Conservation (phyloP, 148 eudicot genomes). For the Linanthus parryae region DNA sequence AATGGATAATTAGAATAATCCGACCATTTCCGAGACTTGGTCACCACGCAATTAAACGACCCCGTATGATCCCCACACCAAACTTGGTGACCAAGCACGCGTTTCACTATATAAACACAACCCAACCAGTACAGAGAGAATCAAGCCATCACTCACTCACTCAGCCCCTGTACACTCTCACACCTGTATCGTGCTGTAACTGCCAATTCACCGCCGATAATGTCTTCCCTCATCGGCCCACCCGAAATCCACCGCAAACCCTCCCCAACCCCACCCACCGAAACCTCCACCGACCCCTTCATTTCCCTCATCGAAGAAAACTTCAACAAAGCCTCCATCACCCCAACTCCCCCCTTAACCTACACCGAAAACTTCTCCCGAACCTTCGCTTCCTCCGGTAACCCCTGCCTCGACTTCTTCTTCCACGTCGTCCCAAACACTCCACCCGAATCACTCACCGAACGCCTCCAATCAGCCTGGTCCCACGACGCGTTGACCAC, state of each 20-base stretch:
- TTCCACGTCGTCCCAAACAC: conserved; percentile 15
- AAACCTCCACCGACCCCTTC: conserved; percentile 2
- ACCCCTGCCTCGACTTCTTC: conserved; percentile 14
- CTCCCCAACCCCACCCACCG: background rate
- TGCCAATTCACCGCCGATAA: no score
- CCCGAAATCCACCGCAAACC: conserved; percentile 6
- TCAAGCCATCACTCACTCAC: no score
- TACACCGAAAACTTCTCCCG: conserved; percentile 5
- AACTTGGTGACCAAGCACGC: no score
- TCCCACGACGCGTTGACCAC: conserved; percentile 10
- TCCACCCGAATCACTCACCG: background rate
- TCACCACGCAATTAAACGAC: no score
- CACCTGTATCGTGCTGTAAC: no score
- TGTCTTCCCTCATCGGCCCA: conserved; percentile 3
- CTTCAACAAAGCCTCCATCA: background rate
- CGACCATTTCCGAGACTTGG: no score
- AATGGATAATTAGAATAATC: no score
- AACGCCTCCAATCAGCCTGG: conserved; percentile 8
- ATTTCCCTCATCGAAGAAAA: conserved; percentile 5
- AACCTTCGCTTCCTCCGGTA: conserved; percentile 12
- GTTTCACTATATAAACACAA: no score
- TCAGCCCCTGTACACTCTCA: no score
- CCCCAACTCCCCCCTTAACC: background rate
- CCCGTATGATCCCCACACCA: no score
- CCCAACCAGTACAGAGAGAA: no score